Conservation (phyloP, 306 rosid genomes). For the Chamaecrista fasciculata region DNA sequence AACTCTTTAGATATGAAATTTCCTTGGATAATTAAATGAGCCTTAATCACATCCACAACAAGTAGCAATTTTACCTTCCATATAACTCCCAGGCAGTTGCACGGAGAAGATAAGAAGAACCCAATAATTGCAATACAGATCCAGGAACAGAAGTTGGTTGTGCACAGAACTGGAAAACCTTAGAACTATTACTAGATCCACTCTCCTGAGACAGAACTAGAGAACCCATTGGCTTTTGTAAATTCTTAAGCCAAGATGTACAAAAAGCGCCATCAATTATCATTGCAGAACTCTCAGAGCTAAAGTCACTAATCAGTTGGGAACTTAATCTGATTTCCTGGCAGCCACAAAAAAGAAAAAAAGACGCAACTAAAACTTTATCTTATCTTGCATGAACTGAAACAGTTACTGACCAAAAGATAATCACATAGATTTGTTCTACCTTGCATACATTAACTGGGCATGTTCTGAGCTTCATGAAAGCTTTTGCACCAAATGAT, state of each 20-base stretch:
- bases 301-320: slow-evolving; percentile 78
- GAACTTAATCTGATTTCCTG: slow-evolving; percentile 89
- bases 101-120: slow-evolving; percentile 82
- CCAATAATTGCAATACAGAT: slow-evolving; percentile 82
- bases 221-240: slow-evolving; percentile 75
- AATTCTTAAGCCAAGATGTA: slow-evolving; percentile 83
- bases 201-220: slow-evolving; percentile 58
- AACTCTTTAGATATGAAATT: neutral
- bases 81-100: slow-evolving; percentile 91
- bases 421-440: slow-evolving; percentile 28
- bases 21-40: slow-evolving; percentile 8
- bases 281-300: slow-evolving; percentile 68
- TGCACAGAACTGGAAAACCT: slow-evolving; percentile 65
- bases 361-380: slow-evolving; percentile 5
- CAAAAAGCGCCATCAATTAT: slow-evolving; percentile 81
- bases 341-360: slow-evolving; percentile 32
- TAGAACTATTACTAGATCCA: slow-evolving; percentile 54
- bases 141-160: slow-evolving; percentile 90
- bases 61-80: slow-evolving; percentile 71
- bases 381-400: neutral
- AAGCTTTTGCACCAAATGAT: slow-evolving; percentile 93
- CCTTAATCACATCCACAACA: neutral
- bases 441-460: slow-evolving; percentile 90
- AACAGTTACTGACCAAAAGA: slow-evolving; percentile 27
- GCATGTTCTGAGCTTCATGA: slow-evolving; percentile 77